Percentiles rank a stretch among this genome's conserved stretches.
phyloP scores from a whole-genome alignment of 768 basidiomycete genomes.

The Lanmaoa rubissima region DNA sequence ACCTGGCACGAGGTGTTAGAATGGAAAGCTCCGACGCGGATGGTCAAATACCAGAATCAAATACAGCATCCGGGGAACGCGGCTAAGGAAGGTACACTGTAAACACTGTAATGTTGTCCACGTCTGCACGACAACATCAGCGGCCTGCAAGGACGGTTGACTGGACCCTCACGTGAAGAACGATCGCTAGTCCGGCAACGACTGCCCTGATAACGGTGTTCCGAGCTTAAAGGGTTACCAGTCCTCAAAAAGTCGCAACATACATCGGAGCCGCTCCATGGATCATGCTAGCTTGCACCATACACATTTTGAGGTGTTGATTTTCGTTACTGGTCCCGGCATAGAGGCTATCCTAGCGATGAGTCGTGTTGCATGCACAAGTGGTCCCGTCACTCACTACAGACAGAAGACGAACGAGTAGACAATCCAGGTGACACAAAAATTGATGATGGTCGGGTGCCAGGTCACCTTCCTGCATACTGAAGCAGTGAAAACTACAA shows the following conservation, averaged over 20 bases:
- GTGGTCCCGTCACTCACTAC: conserved; percentile 38
- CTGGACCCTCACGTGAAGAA: conserved; percentile 37
- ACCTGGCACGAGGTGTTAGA: conserved; percentile 30
- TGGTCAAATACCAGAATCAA: conserved; percentile 22
- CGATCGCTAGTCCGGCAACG: conserved; percentile 40
- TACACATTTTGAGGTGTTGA: conserved; percentile 39
- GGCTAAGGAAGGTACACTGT: conserved; percentile 14
- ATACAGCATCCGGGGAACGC: conserved; percentile 27
- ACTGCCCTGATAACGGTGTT: conserved; percentile 35
- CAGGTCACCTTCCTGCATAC: conserved; percentile 42
- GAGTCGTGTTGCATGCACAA: conserved; percentile 2
- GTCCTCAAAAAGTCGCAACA: conserved; percentile 16
- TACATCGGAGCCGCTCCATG: conserved; percentile 56
- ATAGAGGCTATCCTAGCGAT: conserved; percentile 32
- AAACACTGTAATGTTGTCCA: conserved; percentile 37
- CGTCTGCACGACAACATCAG: conserved; percentile 27
- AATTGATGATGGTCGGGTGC: conserved; percentile 54
- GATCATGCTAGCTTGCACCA: conserved; percentile 51
- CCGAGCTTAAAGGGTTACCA: background rate
- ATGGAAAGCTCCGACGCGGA: background rate
- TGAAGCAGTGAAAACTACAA: conserved; percentile 46
- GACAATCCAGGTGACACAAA: conserved; percentile 55
- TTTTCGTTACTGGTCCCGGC: conserved; percentile 22
- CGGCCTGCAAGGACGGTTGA: background rate
- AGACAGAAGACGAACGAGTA: conserved; percentile 53